These are phyloP conservation scores for Boletus rubescentipes DNA, from an alignment of 768 basidiomycete genomes.

Conservation along the genomic window DNA sequence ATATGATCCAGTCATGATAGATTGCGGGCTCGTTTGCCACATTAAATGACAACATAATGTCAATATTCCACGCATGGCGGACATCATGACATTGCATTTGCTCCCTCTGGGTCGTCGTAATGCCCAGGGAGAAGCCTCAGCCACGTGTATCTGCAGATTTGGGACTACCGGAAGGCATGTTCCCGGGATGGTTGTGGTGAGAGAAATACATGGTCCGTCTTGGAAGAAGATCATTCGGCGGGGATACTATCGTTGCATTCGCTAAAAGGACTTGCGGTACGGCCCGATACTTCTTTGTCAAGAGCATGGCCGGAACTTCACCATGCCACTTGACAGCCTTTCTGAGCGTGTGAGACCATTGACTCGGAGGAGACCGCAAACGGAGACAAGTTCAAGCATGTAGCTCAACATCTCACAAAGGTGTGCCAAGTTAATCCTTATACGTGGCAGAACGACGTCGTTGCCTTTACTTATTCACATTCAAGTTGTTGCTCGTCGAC, in stretches of 20 bases:
- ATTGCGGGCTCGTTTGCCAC: neutral
- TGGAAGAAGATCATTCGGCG: neutral
- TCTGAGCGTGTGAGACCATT: neutral
- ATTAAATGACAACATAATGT: neutral
- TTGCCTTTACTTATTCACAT: neutral
- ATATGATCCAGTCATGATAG: neutral
- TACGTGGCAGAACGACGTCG: neutral
- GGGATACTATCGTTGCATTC: conserved; percentile 3
- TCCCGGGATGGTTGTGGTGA: too few relatives aligned
- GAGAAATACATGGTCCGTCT: neutral
- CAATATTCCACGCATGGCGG: neutral
- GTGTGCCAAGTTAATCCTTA: neutral
- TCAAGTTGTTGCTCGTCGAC: neutral
- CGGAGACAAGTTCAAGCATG: neutral
- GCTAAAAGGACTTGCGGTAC: neutral
- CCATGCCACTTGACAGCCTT: neutral
- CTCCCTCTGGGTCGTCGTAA: neutral
- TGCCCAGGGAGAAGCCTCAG: neutral
- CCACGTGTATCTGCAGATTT: too few relatives aligned
- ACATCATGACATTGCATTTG: neutral
- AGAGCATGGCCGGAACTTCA: too few relatives aligned
- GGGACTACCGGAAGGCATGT: neutral
- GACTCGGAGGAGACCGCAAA: neutral
- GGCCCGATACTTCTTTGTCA: neutral
- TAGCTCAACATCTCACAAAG: neutral